phyloP scores from a whole-genome alignment of 805 yeast species.

The Cyberlindnera meyerae region DNA sequence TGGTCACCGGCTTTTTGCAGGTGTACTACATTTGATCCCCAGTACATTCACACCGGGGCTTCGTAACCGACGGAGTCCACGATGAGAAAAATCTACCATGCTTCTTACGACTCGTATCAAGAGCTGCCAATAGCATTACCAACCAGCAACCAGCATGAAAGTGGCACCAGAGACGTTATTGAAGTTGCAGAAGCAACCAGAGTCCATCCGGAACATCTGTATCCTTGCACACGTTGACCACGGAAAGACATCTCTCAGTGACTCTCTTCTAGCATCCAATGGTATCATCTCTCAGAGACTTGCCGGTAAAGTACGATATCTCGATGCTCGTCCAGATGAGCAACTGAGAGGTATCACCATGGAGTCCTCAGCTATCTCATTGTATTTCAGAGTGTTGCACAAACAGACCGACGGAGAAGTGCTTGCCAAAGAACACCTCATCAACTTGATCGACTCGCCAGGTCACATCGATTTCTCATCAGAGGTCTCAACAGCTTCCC shows the following conservation, averaged over 20 bases:
- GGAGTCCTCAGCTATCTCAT: conserved; percentile 93
- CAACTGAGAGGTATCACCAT: conserved; percentile 95
- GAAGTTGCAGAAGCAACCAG: conserved; percentile 63
- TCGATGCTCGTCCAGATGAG: conserved; percentile 94
- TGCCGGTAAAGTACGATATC: conserved; percentile 91
- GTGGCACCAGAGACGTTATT: conserved; percentile 61
- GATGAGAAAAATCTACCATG: too few species aligned
- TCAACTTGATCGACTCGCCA: conserved; percentile 94
- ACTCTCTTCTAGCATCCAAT: conserved; percentile 87
- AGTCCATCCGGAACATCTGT: conserved; percentile 81
- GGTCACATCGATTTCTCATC: conserved; percentile 98
- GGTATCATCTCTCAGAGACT: conserved; percentile 92
- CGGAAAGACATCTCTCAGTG: conserved; percentile 94
- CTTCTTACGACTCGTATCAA: too few species aligned
- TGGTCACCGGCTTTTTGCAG: too few species aligned
- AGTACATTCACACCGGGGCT: too few species aligned
- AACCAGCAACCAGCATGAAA: too few species aligned
- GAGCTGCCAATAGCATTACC: too few species aligned
- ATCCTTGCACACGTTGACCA: conserved; percentile 98
- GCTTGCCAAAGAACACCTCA: conserved; percentile 68
- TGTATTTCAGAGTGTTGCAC: conserved; percentile 73
- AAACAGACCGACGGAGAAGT: conserved; percentile 35
- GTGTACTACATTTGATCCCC: too few species aligned
- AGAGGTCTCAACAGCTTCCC: conserved; percentile 93
- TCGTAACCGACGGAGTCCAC: too few species aligned